phyloP scores from a whole-genome alignment of 345 rosid species.

The Brassica juncea region DNA sequence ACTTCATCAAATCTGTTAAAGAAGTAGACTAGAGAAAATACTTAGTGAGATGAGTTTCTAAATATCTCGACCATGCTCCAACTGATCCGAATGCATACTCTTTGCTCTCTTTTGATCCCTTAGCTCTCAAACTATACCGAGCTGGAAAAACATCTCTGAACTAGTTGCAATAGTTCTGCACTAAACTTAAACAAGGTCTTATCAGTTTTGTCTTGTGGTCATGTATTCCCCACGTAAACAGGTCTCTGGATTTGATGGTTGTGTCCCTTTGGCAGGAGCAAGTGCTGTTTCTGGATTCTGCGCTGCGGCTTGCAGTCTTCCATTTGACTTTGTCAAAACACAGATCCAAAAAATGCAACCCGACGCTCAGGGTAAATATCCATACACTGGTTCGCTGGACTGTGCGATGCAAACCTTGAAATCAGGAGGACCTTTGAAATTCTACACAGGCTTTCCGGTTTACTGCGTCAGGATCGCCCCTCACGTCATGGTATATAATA shows the following conservation, averaged over 20 bases:
- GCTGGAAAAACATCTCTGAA: not conserved
- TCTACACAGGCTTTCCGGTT: constrained; percentile 96
- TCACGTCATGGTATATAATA: constrained; percentile 85
- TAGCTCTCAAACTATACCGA: not conserved
- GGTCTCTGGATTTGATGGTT: constrained; percentile 10
- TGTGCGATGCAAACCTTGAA: constrained; percentile 81
- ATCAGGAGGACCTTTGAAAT: constrained; percentile 84
- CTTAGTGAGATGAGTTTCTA: not conserved
- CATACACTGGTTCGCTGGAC: constrained; percentile 87
- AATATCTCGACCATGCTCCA: not conserved
- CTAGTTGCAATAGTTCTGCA: constrained; percentile 7
- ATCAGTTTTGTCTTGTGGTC: not conserved
- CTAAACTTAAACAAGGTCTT: not conserved
- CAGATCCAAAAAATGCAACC: constrained; percentile 99
- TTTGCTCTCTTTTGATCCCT: not conserved
- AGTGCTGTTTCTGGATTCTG: constrained; percentile 90
- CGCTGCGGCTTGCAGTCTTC: constrained; percentile 94
- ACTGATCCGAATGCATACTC: not conserved
- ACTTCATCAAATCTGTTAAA: not conserved
- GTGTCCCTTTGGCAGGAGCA: constrained; percentile 60
- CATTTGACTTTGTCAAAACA: constrained; percentile 95
- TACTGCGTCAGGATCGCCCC: constrained; percentile 96
- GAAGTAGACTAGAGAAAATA: not conserved
- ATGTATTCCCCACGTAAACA: not conserved
- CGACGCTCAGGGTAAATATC: constrained; percentile 87